A percentile compares a stretch with the other conserved stretches of the same genome.
Conservation (phyloP, 192 early-diverging fungal species). For the Rhizophlyctis rosea region DNA sequence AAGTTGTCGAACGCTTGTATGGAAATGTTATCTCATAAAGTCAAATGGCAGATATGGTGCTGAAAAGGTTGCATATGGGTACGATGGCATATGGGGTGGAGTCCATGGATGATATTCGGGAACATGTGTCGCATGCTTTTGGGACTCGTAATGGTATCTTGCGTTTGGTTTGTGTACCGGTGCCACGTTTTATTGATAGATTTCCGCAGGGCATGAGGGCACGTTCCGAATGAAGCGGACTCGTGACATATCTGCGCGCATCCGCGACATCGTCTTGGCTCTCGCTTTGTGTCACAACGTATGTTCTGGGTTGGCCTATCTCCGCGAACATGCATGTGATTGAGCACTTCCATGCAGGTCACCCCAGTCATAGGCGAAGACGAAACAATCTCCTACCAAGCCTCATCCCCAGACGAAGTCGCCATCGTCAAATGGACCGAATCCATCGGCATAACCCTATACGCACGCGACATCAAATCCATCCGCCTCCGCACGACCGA, state of each 20-base stretch:
- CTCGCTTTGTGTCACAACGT: conserved; percentile 92
- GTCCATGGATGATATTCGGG: conserved; percentile 84
- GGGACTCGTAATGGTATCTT: too few species aligned
- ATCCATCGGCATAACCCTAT: conserved; percentile 76
- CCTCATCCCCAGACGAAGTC: conserved; percentile 94
- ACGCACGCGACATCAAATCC: conserved; percentile 68
- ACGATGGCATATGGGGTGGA: conserved; percentile 89
- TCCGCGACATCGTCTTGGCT: conserved; percentile 84
- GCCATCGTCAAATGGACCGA: conserved; percentile 93
- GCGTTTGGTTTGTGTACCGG: too few species aligned
- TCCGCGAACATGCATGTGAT: neutral
- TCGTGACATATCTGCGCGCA: conserved; percentile 78
- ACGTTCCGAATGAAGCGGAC: conserved; percentile 54
- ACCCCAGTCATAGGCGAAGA: conserved; percentile 62
- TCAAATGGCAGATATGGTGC: conserved; percentile 75
- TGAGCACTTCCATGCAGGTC: conserved; percentile 43
- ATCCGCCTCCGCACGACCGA: conserved; percentile 39
- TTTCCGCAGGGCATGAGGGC: neutral
- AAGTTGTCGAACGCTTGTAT: neutral
- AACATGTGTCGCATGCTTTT: conserved; percentile 54
- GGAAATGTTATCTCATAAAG: conserved; percentile 5
- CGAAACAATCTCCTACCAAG: conserved; percentile 78
- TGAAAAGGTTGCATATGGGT: conserved; percentile 92
- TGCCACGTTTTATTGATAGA: neutral
- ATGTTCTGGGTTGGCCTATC: conserved; percentile 27